Evolutionary conservation across 495 filamentous ascomycete species (phyloP).

Genomic region (Podospora bellae-mahoneyi): DNA sequence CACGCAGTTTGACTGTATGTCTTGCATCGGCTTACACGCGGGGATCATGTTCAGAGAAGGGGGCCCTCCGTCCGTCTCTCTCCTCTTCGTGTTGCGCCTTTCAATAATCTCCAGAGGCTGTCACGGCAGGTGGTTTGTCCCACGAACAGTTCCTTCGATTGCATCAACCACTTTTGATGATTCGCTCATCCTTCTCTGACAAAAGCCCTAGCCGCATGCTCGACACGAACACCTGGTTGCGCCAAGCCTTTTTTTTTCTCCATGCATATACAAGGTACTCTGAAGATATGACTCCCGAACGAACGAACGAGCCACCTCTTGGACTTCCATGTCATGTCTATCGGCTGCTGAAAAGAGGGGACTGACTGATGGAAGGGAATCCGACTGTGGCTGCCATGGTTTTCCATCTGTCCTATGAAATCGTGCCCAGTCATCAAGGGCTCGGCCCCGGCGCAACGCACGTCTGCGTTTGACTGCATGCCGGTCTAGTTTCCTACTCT

Average conservation of each 20-base stretch:
- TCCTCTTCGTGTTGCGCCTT: neutral
- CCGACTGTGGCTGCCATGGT: neutral
- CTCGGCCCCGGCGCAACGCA: slow-evolving; percentile 25
- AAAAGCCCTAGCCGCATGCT: slow-evolving; percentile 2
- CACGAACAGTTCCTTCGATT: neutral
- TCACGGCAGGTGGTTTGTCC: slow-evolving; percentile 4
- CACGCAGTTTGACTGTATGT: slow-evolving; percentile 19
- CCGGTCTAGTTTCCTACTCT: slow-evolving; percentile 23
- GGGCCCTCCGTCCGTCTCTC: slow-evolving; percentile 1
- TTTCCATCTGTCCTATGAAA: slow-evolving; percentile 30
- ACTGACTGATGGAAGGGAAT: neutral
- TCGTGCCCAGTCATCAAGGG: slow-evolving; percentile 40
- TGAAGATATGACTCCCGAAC: neutral
- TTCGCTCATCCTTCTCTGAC: neutral
- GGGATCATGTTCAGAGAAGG: slow-evolving; percentile 13
- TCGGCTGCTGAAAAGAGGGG: neutral
- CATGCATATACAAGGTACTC: neutral
- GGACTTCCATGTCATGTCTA: neutral
- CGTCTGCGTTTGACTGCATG: slow-evolving; percentile 35
- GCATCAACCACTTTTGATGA: slow-evolving; percentile 4
- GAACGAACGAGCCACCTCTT: neutral
- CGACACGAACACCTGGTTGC: neutral
- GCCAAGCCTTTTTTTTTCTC: neutral
- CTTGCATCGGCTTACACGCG: slow-evolving; percentile 17
- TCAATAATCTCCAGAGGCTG: neutral